A percentile compares a stretch with the other conserved stretches of the same genome.
Conservation (phyloP, 495 filamentous ascomycete genomes). For the Neurospora sp. region DNA sequence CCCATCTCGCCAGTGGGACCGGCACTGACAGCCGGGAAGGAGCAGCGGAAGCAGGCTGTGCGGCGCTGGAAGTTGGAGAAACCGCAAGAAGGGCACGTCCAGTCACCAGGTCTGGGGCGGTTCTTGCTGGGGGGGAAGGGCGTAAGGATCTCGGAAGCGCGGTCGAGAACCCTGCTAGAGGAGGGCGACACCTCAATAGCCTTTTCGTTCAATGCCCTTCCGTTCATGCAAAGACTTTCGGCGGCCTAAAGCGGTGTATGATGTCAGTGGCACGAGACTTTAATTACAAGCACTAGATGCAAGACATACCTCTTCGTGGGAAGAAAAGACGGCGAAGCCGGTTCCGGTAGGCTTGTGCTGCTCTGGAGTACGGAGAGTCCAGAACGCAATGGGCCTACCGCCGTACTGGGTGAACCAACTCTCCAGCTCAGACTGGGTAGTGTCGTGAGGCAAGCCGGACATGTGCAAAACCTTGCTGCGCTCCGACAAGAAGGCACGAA, state of each 20-base stretch:
- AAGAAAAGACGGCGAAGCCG: slow-evolving; percentile 96
- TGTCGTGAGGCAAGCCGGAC: slow-evolving; percentile 93
- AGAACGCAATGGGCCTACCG: slow-evolving; percentile 97
- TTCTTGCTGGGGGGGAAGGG: slow-evolving; percentile 99
- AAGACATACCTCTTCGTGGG: slow-evolving; percentile 88
- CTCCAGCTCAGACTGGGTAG: slow-evolving; percentile 94
- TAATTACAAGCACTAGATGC: neutral
- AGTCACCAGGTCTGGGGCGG: slow-evolving; percentile 90
- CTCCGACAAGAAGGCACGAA: slow-evolving; percentile 90
- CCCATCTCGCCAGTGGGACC: slow-evolving; percentile 65
- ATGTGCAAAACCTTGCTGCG: slow-evolving; percentile 96
- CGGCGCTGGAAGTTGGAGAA: slow-evolving; percentile 95
- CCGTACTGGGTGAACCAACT: slow-evolving; percentile 99
- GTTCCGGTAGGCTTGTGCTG: slow-evolving; percentile 98
- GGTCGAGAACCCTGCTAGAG: slow-evolving; percentile 88
- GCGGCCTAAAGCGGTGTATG: slow-evolving; percentile 52
- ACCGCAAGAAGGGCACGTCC: slow-evolving; percentile 93
- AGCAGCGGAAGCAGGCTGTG: slow-evolving; percentile 97
- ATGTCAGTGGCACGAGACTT: neutral
- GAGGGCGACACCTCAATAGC: slow-evolving; percentile 97
- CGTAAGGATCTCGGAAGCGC: slow-evolving; percentile 87
- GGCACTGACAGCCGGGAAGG: slow-evolving; percentile 81
- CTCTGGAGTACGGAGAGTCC: slow-evolving; percentile 94
- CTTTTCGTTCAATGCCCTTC: slow-evolving; percentile 93
- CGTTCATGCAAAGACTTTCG: slow-evolving; percentile 98